Evolutionary conservation across 106 monocot genomes (phyloP).

Genomic region (Dioscorea zingiberensis): DNA sequence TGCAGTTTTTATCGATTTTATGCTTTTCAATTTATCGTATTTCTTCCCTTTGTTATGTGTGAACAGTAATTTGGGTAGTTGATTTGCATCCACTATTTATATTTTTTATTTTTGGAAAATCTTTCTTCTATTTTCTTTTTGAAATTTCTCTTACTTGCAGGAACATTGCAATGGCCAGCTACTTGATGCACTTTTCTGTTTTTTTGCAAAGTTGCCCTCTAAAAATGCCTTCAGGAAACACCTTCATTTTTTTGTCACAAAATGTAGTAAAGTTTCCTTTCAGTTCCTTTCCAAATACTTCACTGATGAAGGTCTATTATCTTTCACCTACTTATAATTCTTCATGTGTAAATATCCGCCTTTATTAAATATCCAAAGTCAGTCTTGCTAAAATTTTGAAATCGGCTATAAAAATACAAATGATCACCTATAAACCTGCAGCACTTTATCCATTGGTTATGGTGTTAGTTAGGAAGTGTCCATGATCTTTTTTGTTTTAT

Average conservation of each 20-base stretch:
- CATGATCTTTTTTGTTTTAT: too few relatives aligned
- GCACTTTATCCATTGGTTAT: too few relatives aligned
- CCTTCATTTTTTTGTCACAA: conserved; percentile 49
- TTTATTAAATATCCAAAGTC: too few relatives aligned
- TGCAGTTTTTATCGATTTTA: conserved; percentile 4
- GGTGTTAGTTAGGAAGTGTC: too few relatives aligned
- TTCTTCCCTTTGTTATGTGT: background rate
- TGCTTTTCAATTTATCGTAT: background rate
- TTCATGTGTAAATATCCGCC: too few relatives aligned
- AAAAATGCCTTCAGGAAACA: conserved; percentile 58
- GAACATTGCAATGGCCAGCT: conserved; percentile 14
- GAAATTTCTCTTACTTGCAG: conserved; percentile 21
- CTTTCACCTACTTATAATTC: background rate
- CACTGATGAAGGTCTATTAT: conserved; percentile 61
- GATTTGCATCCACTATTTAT: background rate
- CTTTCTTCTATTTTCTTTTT: background rate
- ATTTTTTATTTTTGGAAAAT: background rate
- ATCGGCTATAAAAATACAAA: too few relatives aligned
- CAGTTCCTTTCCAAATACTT: conserved; percentile 77
- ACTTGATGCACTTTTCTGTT: conserved; percentile 59
- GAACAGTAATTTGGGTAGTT: background rate
- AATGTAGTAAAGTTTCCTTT: conserved; percentile 40
- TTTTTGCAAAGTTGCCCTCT: conserved; percentile 46
- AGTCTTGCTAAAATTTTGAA: too few relatives aligned
- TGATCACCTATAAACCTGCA: too few relatives aligned